phyloP scores from a whole-genome alignment of 495 filamentous ascomycete species.

The Aspergillus ellipticus region DNA sequence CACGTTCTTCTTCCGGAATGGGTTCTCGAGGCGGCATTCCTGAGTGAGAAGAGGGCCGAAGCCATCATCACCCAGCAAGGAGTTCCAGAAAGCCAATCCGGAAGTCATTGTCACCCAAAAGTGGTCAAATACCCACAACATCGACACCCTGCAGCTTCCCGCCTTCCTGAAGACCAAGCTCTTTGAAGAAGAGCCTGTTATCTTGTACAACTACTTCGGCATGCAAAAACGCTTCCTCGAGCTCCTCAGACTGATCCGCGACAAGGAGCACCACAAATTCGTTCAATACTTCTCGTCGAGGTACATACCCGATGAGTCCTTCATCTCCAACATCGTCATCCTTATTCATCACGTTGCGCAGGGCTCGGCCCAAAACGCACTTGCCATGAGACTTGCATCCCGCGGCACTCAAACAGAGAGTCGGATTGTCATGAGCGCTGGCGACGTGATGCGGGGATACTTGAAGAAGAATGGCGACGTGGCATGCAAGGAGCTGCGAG shows the following conservation, averaged over 20 bases:
- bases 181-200: conserved; percentile 27
- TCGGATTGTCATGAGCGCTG: conserved; percentile 26
- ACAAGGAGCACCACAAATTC: conserved; percentile 27
- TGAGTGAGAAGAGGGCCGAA: too few relatives aligned
- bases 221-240: conserved; percentile 30
- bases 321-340: conserved; percentile 25
- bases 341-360: conserved; percentile 24
- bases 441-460: conserved; percentile 27
- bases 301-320: conserved; percentile 29
- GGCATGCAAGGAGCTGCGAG: conserved; percentile 30
- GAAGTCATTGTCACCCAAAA: conserved; percentile 17
- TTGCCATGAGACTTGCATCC: conserved; percentile 15
- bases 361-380: conserved; percentile 22
- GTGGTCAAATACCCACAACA: conserved; percentile 23
- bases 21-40: too few relatives aligned
- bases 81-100: conserved; percentile 15
- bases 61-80: conserved; percentile 12
- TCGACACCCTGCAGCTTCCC: conserved; percentile 25
- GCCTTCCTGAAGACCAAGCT: conserved; percentile 24
- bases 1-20: too few relatives aligned
- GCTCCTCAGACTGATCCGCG: conserved; percentile 24
- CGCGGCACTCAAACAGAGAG: conserved; percentile 8
- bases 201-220: conserved; percentile 30
- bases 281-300: conserved; percentile 25
- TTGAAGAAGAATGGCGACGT: conserved; percentile 28